Evolutionary conservation across 768 basidiomycete genomes (phyloP).

Genomic region (Leccinum boreale): DNA sequence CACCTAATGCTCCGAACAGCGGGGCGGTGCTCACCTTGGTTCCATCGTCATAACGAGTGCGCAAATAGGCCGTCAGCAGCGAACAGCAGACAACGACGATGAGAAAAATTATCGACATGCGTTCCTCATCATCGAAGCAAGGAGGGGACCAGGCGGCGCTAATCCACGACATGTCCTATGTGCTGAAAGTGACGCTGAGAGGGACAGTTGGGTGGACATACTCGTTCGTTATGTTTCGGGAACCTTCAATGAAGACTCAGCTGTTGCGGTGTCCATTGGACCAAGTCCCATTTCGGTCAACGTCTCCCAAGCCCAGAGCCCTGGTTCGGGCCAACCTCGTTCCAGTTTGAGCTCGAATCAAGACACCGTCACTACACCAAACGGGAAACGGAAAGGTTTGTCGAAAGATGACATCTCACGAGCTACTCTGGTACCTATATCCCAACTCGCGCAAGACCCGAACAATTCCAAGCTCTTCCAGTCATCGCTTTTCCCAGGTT

Average conservation of each 20-base stretch:
- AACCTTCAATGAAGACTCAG: conserved; percentile 69
- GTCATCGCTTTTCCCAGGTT: conserved; percentile 32
- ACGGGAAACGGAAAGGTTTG: conserved; percentile 39
- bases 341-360: conserved; percentile 53
- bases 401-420: conserved; percentile 62
- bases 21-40: conserved; percentile 88
- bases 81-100: conserved; percentile 59
- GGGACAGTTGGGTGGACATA: conserved; percentile 93
- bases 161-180: conserved; percentile 89
- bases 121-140: conserved; percentile 92
- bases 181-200: conserved; percentile 90
- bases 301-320: conserved; percentile 23
- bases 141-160: conserved; percentile 64
- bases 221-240: conserved; percentile 87
- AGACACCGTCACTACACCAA: conserved; percentile 21
- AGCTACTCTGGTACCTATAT: conserved; percentile 51
- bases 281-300: conserved; percentile 25
- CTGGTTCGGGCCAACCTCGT: conserved; percentile 44
- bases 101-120: conserved; percentile 96
- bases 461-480: conserved; percentile 60
- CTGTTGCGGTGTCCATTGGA: conserved; percentile 40
- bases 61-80: conserved; percentile 94
- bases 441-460: conserved; percentile 52
- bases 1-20: conserved; percentile 41
- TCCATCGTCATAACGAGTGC: conserved; percentile 89